Base-by-base conservation (phyloP, 208 protist genomes). In the Entamoeba dispar region DNA sequence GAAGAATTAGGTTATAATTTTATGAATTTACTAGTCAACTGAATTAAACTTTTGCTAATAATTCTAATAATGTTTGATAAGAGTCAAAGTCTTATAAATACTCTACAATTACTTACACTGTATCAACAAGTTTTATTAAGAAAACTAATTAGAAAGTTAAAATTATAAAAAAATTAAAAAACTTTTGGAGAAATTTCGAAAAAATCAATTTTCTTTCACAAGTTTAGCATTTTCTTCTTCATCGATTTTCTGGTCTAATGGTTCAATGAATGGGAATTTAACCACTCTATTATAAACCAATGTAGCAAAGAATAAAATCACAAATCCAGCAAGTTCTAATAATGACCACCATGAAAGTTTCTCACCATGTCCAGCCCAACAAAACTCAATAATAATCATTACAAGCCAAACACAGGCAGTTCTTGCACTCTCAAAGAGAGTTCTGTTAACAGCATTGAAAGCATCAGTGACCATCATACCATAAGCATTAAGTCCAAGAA, bases 401-500 rank as follows among this genome's bases (percentile, higher is more conserved):
- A 91, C 69, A 17, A 96, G 6, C 95, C 95, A 96, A 7, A 96
- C 95, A 55, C 38, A 90, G 0, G 90, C 50, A 49, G 94, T 96
- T 86, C 95, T 38, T 6, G 95, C 22, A 14, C 94, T 92, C 43
- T 96, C 95, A 34, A 96, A 92, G 38, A 96, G 95, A 6, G 93
- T 96, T 47, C 95, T 49, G 86, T 95, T 43, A 57, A 96, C 94
- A 19, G 95, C 47, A 15, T 93, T 94, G 31, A 95, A 51, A 38
- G 31, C 93, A n/a, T 7, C 12, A 43, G 95, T 96, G 17, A 96
- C 93, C 12, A 94, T 38, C 95, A 96, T 95, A 19, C 95, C 95
- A 61, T 47, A 61, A 1, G 43, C 69, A 94, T 96, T 96, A 38
- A 95, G 92, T 12, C 96, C 47, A 19, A 96, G 57, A n/a, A 96